These are phyloP conservation scores for Spergularia azorica DNA, from an alignment of 179 eudicot species.

Conservation along the genomic window DNA sequence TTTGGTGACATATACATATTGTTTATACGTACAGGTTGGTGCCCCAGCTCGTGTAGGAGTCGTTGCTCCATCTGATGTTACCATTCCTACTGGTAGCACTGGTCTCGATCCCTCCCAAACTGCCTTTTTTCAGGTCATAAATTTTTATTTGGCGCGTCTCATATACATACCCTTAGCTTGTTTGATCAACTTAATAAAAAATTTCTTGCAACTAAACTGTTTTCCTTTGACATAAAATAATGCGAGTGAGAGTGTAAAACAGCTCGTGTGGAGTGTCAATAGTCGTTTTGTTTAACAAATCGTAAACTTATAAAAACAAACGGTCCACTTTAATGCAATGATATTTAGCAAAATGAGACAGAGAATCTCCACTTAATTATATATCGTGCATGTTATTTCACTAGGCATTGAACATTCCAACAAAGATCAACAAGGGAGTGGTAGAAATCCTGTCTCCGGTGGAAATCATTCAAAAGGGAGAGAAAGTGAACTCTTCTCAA, in stretches of 20 bases:
- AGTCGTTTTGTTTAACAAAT: too few relatives aligned
- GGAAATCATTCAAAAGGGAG: conserved; percentile 83
- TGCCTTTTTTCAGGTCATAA: conserved; percentile 85
- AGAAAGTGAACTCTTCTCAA: conserved; percentile 89
- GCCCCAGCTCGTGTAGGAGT: conserved; percentile 97
- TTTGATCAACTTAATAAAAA: too few relatives aligned
- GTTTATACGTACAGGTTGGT: conserved; percentile 53
- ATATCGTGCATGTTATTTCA: not conserved
- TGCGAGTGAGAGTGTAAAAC: too few relatives aligned
- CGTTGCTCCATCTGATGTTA: conserved; percentile 84
- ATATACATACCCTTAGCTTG: too few relatives aligned
- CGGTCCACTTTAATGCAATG: too few relatives aligned
- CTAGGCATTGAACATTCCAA: conserved; percentile 85
- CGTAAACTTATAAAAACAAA: too few relatives aligned
- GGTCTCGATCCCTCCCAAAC: conserved; percentile 97
- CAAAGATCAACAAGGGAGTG: conserved; percentile 95
- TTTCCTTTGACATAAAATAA: too few relatives aligned
- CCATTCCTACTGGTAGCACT: conserved; percentile 95
- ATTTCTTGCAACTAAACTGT: too few relatives aligned
- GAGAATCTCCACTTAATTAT: too few relatives aligned
- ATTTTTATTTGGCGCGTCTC: too few relatives aligned
- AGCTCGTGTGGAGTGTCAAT: too few relatives aligned
- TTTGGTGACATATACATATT: not conserved
- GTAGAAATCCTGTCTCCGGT: conserved; percentile 89
- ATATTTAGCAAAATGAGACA: too few relatives aligned